phyloP scores from a whole-genome alignment of 225 moss, liverwort and hornwort species.

The Physcomitrellopsis africana region DNA sequence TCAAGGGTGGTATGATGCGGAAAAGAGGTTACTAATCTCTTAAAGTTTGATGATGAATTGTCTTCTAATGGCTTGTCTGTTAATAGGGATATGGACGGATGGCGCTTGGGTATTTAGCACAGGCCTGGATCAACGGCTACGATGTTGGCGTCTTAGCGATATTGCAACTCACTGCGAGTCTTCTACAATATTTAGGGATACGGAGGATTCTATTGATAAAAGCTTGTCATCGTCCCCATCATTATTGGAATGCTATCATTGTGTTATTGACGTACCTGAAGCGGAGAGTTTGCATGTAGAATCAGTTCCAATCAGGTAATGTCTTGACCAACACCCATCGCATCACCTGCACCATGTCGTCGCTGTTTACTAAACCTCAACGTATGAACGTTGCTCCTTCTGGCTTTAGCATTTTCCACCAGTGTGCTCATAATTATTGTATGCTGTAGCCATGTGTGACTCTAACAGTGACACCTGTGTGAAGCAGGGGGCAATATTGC shows the following conservation, averaged over 20 bases:
- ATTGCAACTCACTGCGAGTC: conserved; percentile 20
- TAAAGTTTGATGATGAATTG: not conserved
- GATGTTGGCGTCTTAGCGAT: conserved; percentile 67
- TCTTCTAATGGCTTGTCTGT: conserved; percentile 21
- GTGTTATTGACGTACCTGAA: conserved; percentile 90
- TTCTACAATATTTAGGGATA: conserved; percentile 9
- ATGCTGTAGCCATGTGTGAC: not conserved
- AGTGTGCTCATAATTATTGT: not conserved
- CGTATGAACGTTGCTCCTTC: not conserved
- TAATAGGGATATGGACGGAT: conserved; percentile 93
- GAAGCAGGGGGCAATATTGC: conserved; percentile 70
- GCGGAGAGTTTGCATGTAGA: conserved; percentile 84
- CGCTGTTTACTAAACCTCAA: conserved; percentile 6
- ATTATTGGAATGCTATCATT: conserved; percentile 63
- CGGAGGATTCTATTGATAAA: conserved; percentile 19
- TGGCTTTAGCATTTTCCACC: not conserved
- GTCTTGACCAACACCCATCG: conserved; percentile 1
- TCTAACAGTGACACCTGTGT: conserved; percentile 21
- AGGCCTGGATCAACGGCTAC: conserved; percentile 89
- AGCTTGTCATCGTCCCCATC: conserved; percentile 14
- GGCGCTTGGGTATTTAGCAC: conserved; percentile 87
- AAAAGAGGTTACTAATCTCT: not conserved
- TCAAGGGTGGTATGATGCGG: conserved; percentile 2
- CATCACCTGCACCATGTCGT: not conserved
- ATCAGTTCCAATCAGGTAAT: conserved; percentile 44